Conservation (phyloP, 345 rosid genomes). For the Eucalyptus globulus region DNA sequence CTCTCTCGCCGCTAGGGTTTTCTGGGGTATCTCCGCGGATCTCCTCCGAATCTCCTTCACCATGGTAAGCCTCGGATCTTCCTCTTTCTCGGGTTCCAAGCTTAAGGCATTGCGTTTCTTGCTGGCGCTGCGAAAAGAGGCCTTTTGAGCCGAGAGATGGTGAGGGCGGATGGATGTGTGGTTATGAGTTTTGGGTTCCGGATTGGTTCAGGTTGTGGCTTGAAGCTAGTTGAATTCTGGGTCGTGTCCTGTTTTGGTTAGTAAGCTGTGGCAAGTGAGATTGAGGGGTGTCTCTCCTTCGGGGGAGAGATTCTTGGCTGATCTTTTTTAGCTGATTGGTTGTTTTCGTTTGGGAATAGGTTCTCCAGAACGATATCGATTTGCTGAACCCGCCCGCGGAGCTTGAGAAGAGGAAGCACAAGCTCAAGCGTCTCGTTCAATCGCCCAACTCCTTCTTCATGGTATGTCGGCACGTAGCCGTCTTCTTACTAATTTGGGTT, state of each 20-base stretch:
- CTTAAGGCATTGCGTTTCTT: not conserved
- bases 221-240: not conserved
- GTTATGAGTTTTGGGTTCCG: not conserved
- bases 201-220: not conserved
- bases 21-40: not conserved
- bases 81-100: not conserved
- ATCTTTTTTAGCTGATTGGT: not conserved
- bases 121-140: not conserved
- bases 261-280: rapidly evolving
- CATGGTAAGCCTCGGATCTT: not conserved
- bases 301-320: not conserved
- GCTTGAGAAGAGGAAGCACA: conserved; percentile 1
- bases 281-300: not conserved
- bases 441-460: not conserved
- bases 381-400: not conserved
- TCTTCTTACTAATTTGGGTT: not conserved
- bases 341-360: not conserved
- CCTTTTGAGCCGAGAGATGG: not conserved
- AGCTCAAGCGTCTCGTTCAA: not conserved
- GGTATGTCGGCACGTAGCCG: not conserved
- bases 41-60: not conserved
- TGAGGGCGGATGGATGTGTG: not conserved
- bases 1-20: not conserved
- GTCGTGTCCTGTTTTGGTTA: not conserved
- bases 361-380: not conserved